These are phyloP conservation scores for Aspergillus hancockii DNA, from an alignment of 495 filamentous ascomycete species.

Conservation along the genomic window DNA sequence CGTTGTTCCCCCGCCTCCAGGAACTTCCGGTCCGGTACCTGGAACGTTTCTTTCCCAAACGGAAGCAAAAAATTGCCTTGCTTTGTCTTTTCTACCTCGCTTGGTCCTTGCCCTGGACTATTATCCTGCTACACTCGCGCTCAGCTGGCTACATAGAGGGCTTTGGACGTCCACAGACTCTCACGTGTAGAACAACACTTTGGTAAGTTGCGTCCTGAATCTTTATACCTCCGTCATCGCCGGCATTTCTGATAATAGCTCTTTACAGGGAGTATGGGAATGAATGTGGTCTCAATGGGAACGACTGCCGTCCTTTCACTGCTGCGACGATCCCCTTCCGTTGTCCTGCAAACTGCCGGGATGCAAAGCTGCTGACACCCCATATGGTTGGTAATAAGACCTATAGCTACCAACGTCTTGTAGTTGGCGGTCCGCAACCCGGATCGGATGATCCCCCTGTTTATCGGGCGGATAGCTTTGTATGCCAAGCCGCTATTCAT, in stretches of 20 bases:
- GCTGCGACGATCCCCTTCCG: constrained; percentile 70
- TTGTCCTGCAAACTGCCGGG: constrained; percentile 75
- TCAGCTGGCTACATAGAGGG: constrained; percentile 66
- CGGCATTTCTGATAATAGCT: background rate
- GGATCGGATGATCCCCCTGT: constrained; percentile 40
- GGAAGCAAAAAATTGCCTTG: constrained; percentile 57
- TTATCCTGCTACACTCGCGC: constrained; percentile 64
- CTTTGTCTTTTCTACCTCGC: constrained; percentile 61
- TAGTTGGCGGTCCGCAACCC: constrained; percentile 70
- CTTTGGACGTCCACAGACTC: constrained; percentile 63
- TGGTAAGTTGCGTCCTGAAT: constrained; percentile 43
- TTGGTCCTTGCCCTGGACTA: constrained; percentile 73
- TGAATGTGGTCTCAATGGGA: constrained; percentile 76
- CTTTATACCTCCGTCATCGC: background rate
- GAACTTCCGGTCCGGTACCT: constrained; percentile 65
- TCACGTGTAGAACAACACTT: constrained; percentile 65
- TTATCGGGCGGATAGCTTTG: constrained; percentile 82
- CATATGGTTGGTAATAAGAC: constrained; percentile 74
- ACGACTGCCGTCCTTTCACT: constrained; percentile 78
- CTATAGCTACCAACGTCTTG: constrained; percentile 66
- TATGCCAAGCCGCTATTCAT: constrained; percentile 81
- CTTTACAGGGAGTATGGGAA: constrained; percentile 64
- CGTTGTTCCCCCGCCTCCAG: constrained; percentile 69
- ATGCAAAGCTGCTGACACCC: constrained; percentile 66
- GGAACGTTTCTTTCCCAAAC: constrained; percentile 63